These are phyloP conservation scores for Magnusiomyces ingens DNA, from an alignment of 1,139 yeast genomes.

Conservation along the genomic window DNA sequence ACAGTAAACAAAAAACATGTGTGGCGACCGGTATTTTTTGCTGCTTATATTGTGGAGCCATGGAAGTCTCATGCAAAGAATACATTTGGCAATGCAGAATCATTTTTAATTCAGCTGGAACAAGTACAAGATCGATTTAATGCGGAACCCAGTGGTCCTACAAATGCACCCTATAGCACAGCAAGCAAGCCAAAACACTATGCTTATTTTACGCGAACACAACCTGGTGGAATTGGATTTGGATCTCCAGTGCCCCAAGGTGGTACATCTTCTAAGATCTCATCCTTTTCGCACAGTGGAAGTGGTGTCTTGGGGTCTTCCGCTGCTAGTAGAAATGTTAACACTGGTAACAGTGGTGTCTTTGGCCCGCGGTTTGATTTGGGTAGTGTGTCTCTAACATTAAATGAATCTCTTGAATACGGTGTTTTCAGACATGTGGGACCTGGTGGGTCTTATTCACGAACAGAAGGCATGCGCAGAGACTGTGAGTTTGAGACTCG, in stretches of 20 bases:
- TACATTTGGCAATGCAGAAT: slow-evolving; percentile 57
- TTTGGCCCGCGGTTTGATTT: slow-evolving; percentile 14
- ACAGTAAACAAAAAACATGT: slow-evolving; percentile 19
- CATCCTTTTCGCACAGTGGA: too few species aligned
- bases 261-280: slow-evolving; percentile 2
- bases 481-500: slow-evolving; percentile 56
- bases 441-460: slow-evolving; percentile 42
- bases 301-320: too few species aligned
- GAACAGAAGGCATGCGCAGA: slow-evolving; percentile 27
- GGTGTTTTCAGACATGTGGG: slow-evolving; percentile 71
- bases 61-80: slow-evolving; percentile 73
- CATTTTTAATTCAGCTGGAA: slow-evolving; percentile 52
- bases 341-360: too few species aligned
- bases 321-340: too few species aligned
- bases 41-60: slow-evolving; percentile 56
- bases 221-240: slow-evolving; percentile 66
- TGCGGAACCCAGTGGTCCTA: slow-evolving; percentile 23
- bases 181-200: slow-evolving; percentile 23
- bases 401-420: slow-evolving; percentile 73
- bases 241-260: slow-evolving; percentile 44
- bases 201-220: slow-evolving; percentile 32
- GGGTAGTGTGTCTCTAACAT: slow-evolving; percentile 72
- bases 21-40: slow-evolving; percentile 48
- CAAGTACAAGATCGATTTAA: slow-evolving; percentile 58
- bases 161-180: slow-evolving; percentile 15